phyloP scores from a whole-genome alignment of 345 rosid species.

The Eucalyptus curtisii region DNA sequence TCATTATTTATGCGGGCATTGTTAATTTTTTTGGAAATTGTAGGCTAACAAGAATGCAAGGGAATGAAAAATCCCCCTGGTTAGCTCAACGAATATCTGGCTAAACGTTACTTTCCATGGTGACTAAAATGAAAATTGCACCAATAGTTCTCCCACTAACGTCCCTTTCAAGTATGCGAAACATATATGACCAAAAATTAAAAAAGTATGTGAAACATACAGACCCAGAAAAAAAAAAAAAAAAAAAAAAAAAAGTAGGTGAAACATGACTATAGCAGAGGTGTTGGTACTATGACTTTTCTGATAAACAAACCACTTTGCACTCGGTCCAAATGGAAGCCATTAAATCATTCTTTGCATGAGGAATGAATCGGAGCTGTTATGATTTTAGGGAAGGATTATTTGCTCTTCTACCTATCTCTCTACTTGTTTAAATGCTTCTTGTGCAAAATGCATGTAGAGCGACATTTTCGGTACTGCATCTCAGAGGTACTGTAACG shows the following conservation, averaged over 20 bases:
- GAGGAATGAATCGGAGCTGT: not conserved
- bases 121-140: not conserved
- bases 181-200: too few species aligned
- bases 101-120: not conserved
- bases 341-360: not conserved
- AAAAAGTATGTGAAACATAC: too few species aligned
- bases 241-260: not conserved
- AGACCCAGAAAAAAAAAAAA: too few species aligned
- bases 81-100: not conserved
- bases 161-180: not conserved
- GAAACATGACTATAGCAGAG: not conserved
- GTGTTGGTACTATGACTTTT: not conserved
- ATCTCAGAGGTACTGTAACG: too few species aligned
- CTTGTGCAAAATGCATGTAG: too few species aligned
- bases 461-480: too few species aligned
- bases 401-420: too few species aligned
- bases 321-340: not conserved
- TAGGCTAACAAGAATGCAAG: not conserved
- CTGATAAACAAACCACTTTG: not conserved
- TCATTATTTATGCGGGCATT: not conserved
- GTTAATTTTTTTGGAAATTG: not conserved
- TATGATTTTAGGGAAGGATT: not conserved
- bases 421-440: too few species aligned
- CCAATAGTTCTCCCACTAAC: not conserved
- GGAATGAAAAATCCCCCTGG: not conserved